Evolutionary conservation across 1,284 basidiomycete species (phyloP), one percentile per base, ranked within the genome.

Genomic region (Ceratobasidium papillatum): DNA sequence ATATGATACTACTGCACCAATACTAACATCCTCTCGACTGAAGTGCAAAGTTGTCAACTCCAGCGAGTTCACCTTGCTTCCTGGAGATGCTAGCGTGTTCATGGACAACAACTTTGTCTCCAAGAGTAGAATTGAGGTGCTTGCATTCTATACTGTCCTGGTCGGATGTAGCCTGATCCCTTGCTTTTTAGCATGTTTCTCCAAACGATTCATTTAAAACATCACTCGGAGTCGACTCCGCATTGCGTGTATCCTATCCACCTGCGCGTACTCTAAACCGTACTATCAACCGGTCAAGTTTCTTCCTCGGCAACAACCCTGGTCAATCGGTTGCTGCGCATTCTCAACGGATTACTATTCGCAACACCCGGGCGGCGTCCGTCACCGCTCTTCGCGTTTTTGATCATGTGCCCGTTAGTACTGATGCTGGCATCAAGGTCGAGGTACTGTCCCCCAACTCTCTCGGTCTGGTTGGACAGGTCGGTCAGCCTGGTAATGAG

Each of bases 81-180:
- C 74, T 3, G 78, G 78, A 32, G 72, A 69, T 9, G 74, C 76
- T 5, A 75, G 59, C 49, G 77, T 78, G 22, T 79, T 76, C 73
- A 75, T 79, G 69, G 78, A 79, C 65, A 76, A 76, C 19, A 76
- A 76, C 68, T 78, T 78, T 62, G 75, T 79, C n/a, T 74, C 77
- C 30, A 78, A 77, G 62, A 72, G 43, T 47, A 56, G 56, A 30
- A 61, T 72, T 32, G 58, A 52, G 43, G 69, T 62, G 17, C 25
- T 41, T 3, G 32, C 34, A n/a, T n/a, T 41, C 38, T 14, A 14
- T 41, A 41, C 14, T 41, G 38, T 14, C 38, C 14, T 41, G 38
- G 38, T 41, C 38, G 38, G 14, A 41, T 41, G 38, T 41, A 41
- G 38, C 38, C 38, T 41, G 38, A 41, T 41, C 14, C 0, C 41